Evolutionary conservation across 2,329 filamentous ascomycete species (phyloP).

Genomic region (Cucurbitaria berberidis): DNA sequence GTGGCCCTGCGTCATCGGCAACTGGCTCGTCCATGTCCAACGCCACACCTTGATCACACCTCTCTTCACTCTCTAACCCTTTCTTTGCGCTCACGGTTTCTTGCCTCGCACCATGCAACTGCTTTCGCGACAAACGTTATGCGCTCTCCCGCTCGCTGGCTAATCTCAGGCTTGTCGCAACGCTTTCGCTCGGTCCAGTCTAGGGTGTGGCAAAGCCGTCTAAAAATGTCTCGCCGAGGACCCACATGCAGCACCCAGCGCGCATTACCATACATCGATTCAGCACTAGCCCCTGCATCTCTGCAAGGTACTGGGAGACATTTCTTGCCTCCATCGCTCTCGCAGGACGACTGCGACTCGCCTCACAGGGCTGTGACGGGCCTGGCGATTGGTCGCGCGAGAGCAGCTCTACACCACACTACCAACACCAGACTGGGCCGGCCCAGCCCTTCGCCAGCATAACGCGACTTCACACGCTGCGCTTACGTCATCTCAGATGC

Average conservation of each 20-base stretch:
- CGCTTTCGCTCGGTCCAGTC: not conserved
- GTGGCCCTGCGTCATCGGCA: not conserved
- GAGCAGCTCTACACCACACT: not conserved
- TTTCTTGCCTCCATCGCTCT: too few relatives aligned
- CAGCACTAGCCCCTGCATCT: not conserved
- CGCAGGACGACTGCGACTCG: too few relatives aligned
- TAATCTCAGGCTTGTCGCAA: not conserved
- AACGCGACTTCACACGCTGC: not conserved
- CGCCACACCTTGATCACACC: slow-evolving; percentile 17
- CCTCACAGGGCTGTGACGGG: not conserved
- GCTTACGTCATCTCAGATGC: slow-evolving; percentile 7
- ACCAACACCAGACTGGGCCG: not conserved
- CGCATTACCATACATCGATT: not conserved
- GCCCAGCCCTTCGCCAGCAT: not conserved
- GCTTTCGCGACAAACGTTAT: not conserved
- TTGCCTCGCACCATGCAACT: not conserved
- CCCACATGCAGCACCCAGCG: too few relatives aligned
- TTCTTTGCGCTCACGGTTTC: not conserved
- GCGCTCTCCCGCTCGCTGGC: not conserved
- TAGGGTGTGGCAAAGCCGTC: not conserved
- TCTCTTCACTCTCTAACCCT: not conserved
- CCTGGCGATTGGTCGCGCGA: not conserved
- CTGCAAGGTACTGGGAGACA: not conserved
- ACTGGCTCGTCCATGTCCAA: not conserved
- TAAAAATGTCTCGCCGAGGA: not conserved